These are phyloP conservation scores for Fomitopsis serialis DNA, from an alignment of 768 basidiomycete species.

Conservation along the genomic window DNA sequence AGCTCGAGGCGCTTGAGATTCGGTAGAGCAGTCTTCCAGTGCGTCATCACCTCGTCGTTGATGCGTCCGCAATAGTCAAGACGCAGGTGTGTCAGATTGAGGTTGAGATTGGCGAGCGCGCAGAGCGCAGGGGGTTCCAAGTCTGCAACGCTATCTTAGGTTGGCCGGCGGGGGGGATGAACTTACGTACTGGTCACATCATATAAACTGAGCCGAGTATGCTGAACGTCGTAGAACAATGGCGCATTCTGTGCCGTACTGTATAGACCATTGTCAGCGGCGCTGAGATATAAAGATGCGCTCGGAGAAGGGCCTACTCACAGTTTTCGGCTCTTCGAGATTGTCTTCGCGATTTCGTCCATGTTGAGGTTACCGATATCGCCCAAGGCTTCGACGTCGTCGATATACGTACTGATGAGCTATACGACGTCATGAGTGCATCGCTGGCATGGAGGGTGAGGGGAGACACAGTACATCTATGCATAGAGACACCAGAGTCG, in stretches of 20 bases:
- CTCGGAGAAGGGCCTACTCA: constrained; percentile 33
- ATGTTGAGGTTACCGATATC: constrained; percentile 83
- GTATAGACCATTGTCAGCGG: constrained; percentile 1
- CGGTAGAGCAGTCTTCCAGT: constrained; percentile 61
- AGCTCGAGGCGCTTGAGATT: constrained; percentile 70
- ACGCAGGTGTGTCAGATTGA: constrained; percentile 71
- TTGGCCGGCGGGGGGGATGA: not conserved
- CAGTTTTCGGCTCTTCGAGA: constrained; percentile 80
- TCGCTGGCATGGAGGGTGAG: not conserved
- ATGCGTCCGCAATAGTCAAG: constrained; percentile 87
- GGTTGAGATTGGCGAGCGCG: constrained; percentile 76
- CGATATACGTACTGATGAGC: constrained; percentile 82
- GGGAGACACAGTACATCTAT: constrained; percentile 49
- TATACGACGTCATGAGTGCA: constrained; percentile 27
- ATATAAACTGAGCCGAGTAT: constrained; percentile 67
- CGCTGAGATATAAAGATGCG: not conserved
- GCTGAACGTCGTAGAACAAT: constrained; percentile 77
- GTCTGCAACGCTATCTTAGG: constrained; percentile 36
- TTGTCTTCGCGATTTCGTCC: constrained; percentile 76
- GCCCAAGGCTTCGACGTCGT: constrained; percentile 85
- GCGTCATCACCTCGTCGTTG: constrained; percentile 49
- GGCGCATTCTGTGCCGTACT: constrained; percentile 77
- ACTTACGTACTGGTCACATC: constrained; percentile 81
- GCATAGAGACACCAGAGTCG: constrained; percentile 72
- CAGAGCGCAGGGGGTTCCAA: constrained; percentile 62